Base-by-base conservation (phyloP, 2,329 filamentous ascomycete species). In the Coleophoma eucalyptorum region DNA sequence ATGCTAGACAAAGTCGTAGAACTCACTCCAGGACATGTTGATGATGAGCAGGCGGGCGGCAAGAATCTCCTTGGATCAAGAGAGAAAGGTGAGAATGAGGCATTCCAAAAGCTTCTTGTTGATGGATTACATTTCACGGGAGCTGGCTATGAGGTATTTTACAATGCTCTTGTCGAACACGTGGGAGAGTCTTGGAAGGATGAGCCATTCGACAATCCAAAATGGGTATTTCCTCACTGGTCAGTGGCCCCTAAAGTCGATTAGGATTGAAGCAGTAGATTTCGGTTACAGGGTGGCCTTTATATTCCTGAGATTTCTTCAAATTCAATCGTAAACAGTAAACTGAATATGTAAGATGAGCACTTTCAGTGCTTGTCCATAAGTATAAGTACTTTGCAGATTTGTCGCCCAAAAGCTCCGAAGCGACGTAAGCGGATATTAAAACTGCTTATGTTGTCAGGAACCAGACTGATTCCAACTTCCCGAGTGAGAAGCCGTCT, bases 1-100 rank as follows among this genome's bases (percentile, higher is more conserved):
- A 78, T 97, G 60, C 89, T 96, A 84, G 75, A 81, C 50, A 76
- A 80, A 78, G 92, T 67, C 72, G 81, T 68, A 66, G 77, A 66
- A 65, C 81, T 69, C 69, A 80, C 68, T 65, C 81, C 65, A 8
- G 37, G 34, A 19, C 32, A 57, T 33, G 41, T 41, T 5, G 43
- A 50, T 18, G 35, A 38, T 38, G 26, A 26, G 26, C 26, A 26
- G 4, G 3, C 16, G 35, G 16, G 15, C 10, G 51, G 51, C 40
- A 46, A 41, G 15, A 26, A 19, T n/a, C 46, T 58, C 16, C 44
- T 59, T n/a, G 60, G 58, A 4, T 54, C 59, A 4, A 52, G 51
- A 8, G 46, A 52, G 21, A 51, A 37, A 32, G 56, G 52, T 43
- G 54, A 58, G 31, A 58, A 46, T 37, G 42, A 51, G 33, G 58